Base-by-base conservation (phyloP, 305 asterid species). In the Fraxinus latifolia region DNA sequence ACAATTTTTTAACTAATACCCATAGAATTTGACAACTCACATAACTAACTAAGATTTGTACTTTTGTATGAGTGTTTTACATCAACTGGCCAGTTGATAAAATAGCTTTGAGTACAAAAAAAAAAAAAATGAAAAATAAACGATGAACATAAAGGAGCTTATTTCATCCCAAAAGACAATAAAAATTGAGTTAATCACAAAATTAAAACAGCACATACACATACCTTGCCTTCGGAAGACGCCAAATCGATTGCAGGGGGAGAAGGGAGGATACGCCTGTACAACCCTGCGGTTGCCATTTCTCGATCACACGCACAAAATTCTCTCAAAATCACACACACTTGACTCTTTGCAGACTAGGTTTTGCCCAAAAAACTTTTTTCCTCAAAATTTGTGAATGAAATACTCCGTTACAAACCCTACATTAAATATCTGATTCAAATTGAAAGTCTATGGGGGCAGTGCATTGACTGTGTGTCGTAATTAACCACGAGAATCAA, bases 221-320 rank as follows among this genome's bases (percentile, higher is more conserved):
- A 65, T 80, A 91, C 98, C 96, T 93, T 95, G 89, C 99, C 99
- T 77, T 95, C 96, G 77, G 91, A 80, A 42, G 98, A 93, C 78
- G 98, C 89, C 21, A 95, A 95, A 82, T 95, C 99, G 72, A 91
- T 82, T 55, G 99, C 97, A 1, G 98, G 99, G 78, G 99, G 99
- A n/a, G 95, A 94, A 7, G 98, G 98, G 71, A 94, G 97, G 71
- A 91, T 77, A 19, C 99, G 95, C 88, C 97, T 87, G 89, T 95
- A 94, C 80, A 94, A 74, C 74, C 97, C 90, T 2, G 98, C 97
- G 90, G 87, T 89, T 84, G 98, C 96, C 98, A 95, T 93, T 34
- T 37, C 31, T 62, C 12, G 1, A 65, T 65, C 73, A 58, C n/a
- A 72, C 53, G 27, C 77, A 53, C 75, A 50, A 7, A 75, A n/a